Percentiles rank a stretch among this genome's conserved stretches.
Evolutionary conservation across 2,329 filamentous ascomycete species (phyloP).

Genomic region (Cytospora chrysosperma): DNA sequence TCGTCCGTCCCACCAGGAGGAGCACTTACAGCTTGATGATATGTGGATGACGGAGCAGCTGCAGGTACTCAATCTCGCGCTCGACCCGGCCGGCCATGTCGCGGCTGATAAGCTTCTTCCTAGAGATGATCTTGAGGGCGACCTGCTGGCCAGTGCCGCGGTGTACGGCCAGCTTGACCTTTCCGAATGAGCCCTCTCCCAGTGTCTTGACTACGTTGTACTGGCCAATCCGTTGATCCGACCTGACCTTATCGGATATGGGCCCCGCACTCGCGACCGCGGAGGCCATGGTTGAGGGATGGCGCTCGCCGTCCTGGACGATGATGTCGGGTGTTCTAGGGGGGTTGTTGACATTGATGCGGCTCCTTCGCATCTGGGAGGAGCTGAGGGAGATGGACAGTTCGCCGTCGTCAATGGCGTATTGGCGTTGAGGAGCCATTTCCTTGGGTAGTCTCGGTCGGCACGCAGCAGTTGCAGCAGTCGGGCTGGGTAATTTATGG

Average conservation of each 20-base stretch:
- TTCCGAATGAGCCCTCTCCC: conserved; percentile 96
- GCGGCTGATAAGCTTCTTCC: conserved; percentile 92
- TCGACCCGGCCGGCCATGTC: conserved; percentile 98
- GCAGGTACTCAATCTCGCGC: conserved; percentile 96
- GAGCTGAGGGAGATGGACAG: conserved; percentile 74
- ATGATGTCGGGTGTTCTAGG: conserved; percentile 33
- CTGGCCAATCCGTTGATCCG: conserved; percentile 83
- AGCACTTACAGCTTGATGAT: conserved; percentile 88
- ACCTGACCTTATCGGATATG: conserved; percentile 51
- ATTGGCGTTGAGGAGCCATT: conserved; percentile 57
- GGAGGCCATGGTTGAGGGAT: conserved; percentile 36
- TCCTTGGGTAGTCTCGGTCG: conserved; percentile 7
- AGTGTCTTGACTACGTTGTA: conserved; percentile 89
- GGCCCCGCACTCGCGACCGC: conserved; percentile 26
- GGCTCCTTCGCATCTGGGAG: conserved; percentile 59
- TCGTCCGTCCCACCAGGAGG: neutral
- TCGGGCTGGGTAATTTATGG: conserved; percentile 14
- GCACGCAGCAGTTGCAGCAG: conserved; percentile 5
- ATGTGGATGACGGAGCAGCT: conserved; percentile 91
- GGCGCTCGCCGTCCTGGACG: conserved; percentile 28
- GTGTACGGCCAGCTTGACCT: conserved; percentile 95
- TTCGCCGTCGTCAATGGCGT: conserved; percentile 67
- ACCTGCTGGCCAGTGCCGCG: conserved; percentile 92
- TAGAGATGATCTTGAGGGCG: conserved; percentile 94
- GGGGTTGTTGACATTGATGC: conserved; percentile 37